Percentiles rank a stretch among this genome's conserved stretches.
Conservation (phyloP, 805 yeast genomes). For the Clavispora santaluciae region DNA sequence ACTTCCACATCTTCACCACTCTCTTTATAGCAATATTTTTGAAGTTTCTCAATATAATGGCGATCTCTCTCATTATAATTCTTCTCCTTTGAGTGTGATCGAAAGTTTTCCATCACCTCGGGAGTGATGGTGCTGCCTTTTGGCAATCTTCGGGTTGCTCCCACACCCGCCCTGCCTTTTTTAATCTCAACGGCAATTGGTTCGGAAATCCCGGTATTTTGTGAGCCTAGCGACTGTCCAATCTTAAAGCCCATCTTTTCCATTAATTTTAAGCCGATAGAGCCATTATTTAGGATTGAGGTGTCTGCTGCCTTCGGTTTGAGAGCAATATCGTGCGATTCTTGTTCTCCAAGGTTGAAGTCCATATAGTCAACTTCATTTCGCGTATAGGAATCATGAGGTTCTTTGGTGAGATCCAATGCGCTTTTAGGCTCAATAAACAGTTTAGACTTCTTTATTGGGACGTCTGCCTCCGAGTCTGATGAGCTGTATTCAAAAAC, state of each 20-base stretch:
- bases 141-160: conserved; percentile 8
- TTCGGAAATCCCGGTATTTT: conserved; percentile 19
- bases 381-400: not conserved
- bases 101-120: not conserved
- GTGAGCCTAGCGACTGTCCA: conserved; percentile 43
- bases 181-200: conserved; percentile 26
- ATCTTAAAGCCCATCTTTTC: conserved; percentile 52
- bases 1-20: conserved; percentile 32
- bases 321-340: not conserved
- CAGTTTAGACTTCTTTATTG: conserved; percentile 4
- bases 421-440: not conserved
- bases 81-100: not conserved
- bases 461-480: conserved; percentile 10
- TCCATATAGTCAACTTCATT: not conserved
- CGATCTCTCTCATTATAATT: not conserved
- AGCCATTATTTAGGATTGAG: conserved; percentile 10
- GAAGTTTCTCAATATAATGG: conserved; percentile 23
- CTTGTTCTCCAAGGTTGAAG: not conserved
- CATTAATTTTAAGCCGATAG: conserved; percentile 49
- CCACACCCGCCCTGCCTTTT: conserved; percentile 19
- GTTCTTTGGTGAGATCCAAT: too few relatives aligned
- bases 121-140: not conserved
- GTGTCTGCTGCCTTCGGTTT: not conserved
- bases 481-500: conserved; percentile 12
- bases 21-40: conserved; percentile 38